These are phyloP conservation scores for Comarum palustre DNA, from an alignment of 306 rosid species.

Conservation along the genomic window DNA sequence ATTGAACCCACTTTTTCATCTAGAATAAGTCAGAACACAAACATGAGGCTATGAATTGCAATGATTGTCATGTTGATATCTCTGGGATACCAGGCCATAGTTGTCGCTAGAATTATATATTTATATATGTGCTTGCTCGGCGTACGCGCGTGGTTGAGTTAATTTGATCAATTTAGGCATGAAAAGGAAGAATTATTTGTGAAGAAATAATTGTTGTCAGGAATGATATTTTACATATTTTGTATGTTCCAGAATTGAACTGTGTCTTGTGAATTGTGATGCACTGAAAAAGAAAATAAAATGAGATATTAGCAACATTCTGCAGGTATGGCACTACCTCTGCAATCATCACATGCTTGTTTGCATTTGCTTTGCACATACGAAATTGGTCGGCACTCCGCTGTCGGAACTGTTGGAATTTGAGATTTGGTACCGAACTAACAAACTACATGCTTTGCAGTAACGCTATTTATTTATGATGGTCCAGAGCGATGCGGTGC, in stretches of 20 bases:
- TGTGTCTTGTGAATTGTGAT: neutral
- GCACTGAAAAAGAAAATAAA: too few species aligned
- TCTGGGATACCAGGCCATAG: neutral
- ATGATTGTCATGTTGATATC: conserved; percentile 20
- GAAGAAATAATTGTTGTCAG: conserved; percentile 5
- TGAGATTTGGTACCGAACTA: too few species aligned
- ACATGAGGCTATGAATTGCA: conserved; percentile 12
- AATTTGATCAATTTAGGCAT: neutral
- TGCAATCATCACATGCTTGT: conserved; percentile 22
- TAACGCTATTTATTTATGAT: too few species aligned
- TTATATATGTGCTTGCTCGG: too few species aligned
- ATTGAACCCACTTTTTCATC: neutral
- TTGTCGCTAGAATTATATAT: conserved; percentile 2
- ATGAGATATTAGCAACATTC: neutral
- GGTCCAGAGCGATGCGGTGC: too few species aligned
- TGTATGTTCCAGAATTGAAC: neutral
- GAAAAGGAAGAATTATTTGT: neutral
- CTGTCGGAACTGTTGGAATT: too few species aligned
- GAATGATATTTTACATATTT: neutral
- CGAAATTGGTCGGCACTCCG: too few species aligned
- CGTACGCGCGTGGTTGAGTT: neutral
- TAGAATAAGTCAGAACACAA: neutral
- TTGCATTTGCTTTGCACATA: neutral
- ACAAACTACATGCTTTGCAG: too few species aligned
- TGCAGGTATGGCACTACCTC: neutral